phyloP scores from a whole-genome alignment of 768 basidiomycete species.

The Suillus cothurnatus region DNA sequence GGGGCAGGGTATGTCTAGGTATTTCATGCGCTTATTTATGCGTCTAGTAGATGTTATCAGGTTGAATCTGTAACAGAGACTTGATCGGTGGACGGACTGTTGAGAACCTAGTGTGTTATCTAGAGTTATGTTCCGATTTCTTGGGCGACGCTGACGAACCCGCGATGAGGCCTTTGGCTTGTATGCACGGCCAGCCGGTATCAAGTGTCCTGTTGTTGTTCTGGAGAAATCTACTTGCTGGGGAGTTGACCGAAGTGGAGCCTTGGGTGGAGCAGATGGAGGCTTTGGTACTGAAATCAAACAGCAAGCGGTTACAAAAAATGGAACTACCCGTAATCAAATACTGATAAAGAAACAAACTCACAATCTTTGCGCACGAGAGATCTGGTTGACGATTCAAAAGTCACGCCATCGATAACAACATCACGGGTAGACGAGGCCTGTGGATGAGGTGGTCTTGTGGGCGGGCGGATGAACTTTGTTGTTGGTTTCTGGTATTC shows the following conservation, averaged over 20 bases:
- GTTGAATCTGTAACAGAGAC: constrained; percentile 13
- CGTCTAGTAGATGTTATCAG: constrained; percentile 37
- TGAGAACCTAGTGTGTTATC: constrained; percentile 63
- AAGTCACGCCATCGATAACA: constrained; percentile 84
- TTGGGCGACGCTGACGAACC: constrained; percentile 36
- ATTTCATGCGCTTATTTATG: constrained; percentile 55
- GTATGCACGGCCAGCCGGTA: constrained; percentile 55
- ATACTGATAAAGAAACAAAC: constrained; percentile 32
- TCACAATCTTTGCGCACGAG: constrained; percentile 88
- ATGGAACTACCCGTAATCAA: constrained; percentile 15
- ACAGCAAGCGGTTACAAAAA: constrained; percentile 18
- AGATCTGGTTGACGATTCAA: constrained; percentile 82
- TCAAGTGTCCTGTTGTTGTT: constrained; percentile 55
- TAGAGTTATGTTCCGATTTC: constrained; percentile 69
- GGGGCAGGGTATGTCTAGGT: constrained; percentile 84
- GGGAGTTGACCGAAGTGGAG: constrained; percentile 32
- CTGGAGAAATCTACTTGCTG: constrained; percentile 28
- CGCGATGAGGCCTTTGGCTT: constrained; percentile 58
- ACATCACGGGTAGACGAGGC: constrained; percentile 59
- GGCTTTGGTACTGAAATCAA: constrained; percentile 46
- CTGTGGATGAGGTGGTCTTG: constrained; percentile 23
- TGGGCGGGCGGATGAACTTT: constrained; percentile 47
- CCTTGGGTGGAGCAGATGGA: constrained; percentile 30
- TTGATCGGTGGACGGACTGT: constrained; percentile 53
- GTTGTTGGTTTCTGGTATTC: constrained; percentile 27